A percentile compares a stretch with the other conserved stretches of the same genome.
These are phyloP conservation scores for Phytophthora macrochlamydospora DNA, from an alignment of 352 stramenopile species.

Conservation along the genomic window DNA sequence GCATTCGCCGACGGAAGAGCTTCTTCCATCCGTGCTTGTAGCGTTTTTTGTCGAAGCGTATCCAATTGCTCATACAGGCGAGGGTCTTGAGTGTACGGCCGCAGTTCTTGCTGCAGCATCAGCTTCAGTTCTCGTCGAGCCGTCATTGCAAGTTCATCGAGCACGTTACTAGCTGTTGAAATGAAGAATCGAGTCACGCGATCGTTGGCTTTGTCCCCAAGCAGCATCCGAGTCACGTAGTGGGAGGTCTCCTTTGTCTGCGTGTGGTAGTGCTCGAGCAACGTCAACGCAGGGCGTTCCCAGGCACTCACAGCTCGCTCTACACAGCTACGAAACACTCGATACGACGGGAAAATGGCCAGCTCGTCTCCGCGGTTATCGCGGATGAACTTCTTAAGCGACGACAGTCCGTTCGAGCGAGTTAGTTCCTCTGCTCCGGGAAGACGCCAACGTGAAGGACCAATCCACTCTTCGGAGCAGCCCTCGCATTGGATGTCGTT, in stretches of 20 bases:
- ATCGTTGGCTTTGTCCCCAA: conserved; percentile 4
- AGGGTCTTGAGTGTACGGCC: conserved; percentile 45
- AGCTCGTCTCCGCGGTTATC: conserved; percentile 31
- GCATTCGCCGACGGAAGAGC: conserved; percentile 12
- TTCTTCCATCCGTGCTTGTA: conserved; percentile 24
- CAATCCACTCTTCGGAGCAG: conserved; percentile 28
- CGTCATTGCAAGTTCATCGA: conserved; percentile 8
- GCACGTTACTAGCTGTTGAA: conserved; percentile 8
- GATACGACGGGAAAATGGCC: conserved; percentile 32
- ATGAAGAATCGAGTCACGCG: conserved; percentile 30
- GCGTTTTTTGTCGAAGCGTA: conserved; percentile 18
- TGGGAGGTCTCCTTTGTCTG: conserved; percentile 28
- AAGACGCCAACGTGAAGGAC: conserved; percentile 29
- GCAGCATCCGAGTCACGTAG: conserved; percentile 18
- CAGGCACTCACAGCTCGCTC: conserved; percentile 36
- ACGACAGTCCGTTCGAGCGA: conserved; percentile 4
- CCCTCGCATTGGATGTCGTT: conserved; percentile 24
- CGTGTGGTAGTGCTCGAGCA: conserved; percentile 31
- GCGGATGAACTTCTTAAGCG: conserved; percentile 22
- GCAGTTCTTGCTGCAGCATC: conserved; percentile 33
- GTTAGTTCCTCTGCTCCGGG: not conserved
- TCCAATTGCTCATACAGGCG: conserved; percentile 34
- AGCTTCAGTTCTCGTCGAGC: conserved; percentile 19
- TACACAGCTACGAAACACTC: conserved; percentile 40
- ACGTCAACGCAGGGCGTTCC: conserved; percentile 27